A percentile compares a stretch with the other conserved stretches of the same genome.
These are phyloP conservation scores for Phyllosticta ampelicida DNA, from an alignment of 2,329 filamentous ascomycete genomes.

Conservation along the genomic window DNA sequence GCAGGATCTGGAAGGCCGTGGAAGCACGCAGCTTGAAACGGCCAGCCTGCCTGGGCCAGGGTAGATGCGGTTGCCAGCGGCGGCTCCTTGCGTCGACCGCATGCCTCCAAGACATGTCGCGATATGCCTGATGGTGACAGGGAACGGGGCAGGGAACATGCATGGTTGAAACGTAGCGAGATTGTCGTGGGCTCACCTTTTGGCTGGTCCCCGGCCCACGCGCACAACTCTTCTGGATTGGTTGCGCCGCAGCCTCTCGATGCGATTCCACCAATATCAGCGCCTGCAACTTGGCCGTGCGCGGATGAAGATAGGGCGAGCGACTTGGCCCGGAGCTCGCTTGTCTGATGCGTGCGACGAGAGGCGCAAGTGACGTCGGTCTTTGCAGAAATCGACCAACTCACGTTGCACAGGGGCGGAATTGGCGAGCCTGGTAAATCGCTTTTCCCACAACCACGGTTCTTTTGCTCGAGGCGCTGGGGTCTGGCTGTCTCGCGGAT, in stretches of 20 bases:
- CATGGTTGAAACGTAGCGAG: conserved; percentile 10
- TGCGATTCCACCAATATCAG: conserved; percentile 4
- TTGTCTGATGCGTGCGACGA: conserved; percentile 5
- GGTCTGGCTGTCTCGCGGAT: background rate
- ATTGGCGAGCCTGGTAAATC: conserved; percentile 4
- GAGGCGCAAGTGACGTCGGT: conserved; percentile 11
- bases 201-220: conserved; percentile 5
- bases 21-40: conserved; percentile 10
- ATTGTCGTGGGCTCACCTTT: conserved; percentile 10
- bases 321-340: background rate
- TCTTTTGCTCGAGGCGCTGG: conserved; percentile 9
- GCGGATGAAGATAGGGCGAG: conserved; percentile 9
- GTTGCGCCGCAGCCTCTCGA: conserved; percentile 5
- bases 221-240: conserved; percentile 4
- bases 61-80: conserved; percentile 6
- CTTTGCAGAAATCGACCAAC: conserved; percentile 4
- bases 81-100: conserved; percentile 8
- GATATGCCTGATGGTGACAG: conserved; percentile 1
- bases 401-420: conserved; percentile 8
- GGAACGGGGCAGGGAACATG: conserved; percentile 4
- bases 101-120: conserved; percentile 11
- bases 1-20: conserved; percentile 5
- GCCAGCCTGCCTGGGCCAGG: conserved; percentile 4
- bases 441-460: background rate
- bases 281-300: conserved; percentile 1